Base-by-base conservation (phyloP, 345 rosid genomes). In the Tarenaya hassleriana region DNA sequence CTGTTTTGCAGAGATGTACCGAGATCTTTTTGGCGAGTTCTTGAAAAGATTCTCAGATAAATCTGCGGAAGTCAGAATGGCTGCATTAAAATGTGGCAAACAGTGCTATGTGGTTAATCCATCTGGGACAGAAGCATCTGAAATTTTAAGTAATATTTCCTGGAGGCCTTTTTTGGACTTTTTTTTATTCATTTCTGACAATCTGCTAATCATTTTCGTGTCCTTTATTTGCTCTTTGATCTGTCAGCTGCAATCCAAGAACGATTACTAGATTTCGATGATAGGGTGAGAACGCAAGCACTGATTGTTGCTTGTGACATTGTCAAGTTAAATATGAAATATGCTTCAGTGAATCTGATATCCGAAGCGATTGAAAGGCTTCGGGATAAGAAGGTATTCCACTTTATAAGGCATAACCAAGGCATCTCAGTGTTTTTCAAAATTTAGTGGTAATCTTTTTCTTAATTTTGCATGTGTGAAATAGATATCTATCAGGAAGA, bases 321-420 rank as follows among this genome's bases (percentile, higher is more conserved):
- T 61, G 77, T 81, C 64, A 81, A 59, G 73, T 64, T 62, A 58
- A 72, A 81, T 68, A 69, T 72, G 44, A 75, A 79, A 58, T 53
- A 58, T 50, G 61, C 73, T 68, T 73, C 92, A 34, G 59, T 69
- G 41, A 75, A 62, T 58, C 52, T 91, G 39, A 68, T 84, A 69
- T 76, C 75, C 70, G 83, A 73, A 69, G 72, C 78, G 43, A 61
- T 64, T 56, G 94, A 91, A 69, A 84, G 98, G 55, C 88, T 91
- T 59, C 76, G 96, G 68, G 96, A 91, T 76, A 91, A 88, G 83
- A 91, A 85, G 94, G 98, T 78, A 73, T 17, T 47, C 47, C 34
- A 52, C 1, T 41, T 29, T 53, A 47, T 40, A 45, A 47, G 11
- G 55, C 29, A 4, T 59, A 46, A 21, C 24, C 10, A 10, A 40